These are phyloP conservation scores for Pseudonitzschia multiseries DNA, from an alignment of 108 stramenopile genomes.

Conservation along the genomic window DNA sequence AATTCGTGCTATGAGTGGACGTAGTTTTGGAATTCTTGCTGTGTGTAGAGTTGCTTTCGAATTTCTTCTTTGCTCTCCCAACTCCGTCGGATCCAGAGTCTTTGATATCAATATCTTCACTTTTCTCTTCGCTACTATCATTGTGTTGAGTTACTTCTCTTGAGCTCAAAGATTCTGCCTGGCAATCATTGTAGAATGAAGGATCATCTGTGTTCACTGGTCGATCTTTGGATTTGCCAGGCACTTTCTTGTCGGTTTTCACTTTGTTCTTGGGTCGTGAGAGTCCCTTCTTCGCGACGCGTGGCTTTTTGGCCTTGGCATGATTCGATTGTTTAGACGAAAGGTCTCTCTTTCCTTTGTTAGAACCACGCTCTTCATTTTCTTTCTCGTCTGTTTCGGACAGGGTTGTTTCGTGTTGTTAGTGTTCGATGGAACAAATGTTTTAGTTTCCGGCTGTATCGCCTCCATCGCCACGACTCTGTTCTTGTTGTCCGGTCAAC, in stretches of 20 bases:
- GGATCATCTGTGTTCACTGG: background rate
- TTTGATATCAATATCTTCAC: background rate
- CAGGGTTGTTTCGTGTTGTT: background rate
- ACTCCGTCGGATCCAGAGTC: background rate
- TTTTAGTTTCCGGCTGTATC: background rate
- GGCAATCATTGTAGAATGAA: background rate
- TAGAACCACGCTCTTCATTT: background rate
- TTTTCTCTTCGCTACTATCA: background rate
- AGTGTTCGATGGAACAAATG: background rate
- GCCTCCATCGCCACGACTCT: background rate
- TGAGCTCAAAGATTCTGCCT: background rate
- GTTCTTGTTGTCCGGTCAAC: too few species aligned
- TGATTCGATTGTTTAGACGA: background rate
- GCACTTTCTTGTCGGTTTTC: background rate
- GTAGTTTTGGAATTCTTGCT: too few species aligned
- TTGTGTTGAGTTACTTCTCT: too few species aligned
- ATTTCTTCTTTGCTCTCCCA: background rate
- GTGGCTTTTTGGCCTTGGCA: background rate
- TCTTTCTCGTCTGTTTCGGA: background rate
- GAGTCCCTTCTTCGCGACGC: background rate
- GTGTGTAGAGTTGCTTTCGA: too few species aligned
- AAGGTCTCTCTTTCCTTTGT: background rate
- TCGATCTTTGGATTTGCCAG: background rate
- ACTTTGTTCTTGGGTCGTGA: background rate
- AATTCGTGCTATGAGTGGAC: too few species aligned